Evolutionary conservation across 306 rosid genomes (phyloP).

Genomic region (Lathyrus oleraceus): DNA sequence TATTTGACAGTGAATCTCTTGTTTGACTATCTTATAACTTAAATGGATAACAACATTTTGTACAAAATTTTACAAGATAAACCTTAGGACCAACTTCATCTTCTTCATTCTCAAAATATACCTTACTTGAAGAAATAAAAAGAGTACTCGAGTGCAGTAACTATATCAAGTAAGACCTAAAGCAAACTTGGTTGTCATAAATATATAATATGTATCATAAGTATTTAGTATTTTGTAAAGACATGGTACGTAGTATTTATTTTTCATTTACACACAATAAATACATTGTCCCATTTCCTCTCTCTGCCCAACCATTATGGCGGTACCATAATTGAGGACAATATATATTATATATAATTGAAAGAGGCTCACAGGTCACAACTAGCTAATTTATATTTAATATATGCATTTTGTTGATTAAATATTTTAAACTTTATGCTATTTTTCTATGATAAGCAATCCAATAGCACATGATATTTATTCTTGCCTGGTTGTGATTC

Average conservation of each 20-base stretch:
- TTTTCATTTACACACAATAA: neutral
- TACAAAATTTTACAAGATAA: too few species aligned
- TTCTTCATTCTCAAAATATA: neutral
- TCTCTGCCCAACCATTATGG: constrained; percentile 9
- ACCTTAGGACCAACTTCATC: too few species aligned
- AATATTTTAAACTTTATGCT: constrained; percentile 12
- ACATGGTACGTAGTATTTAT: too few species aligned
- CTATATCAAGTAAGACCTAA: neutral
- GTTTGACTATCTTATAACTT: too few species aligned
- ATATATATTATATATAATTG: constrained; percentile 21
- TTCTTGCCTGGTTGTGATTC: constrained; percentile 35
- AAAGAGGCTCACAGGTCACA: constrained; percentile 11
- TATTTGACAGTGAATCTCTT: too few species aligned
- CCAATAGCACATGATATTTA: constrained; percentile 29
- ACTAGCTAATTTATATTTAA: neutral
- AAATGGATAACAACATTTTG: too few species aligned
- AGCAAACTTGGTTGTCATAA: neutral
- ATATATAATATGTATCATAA: neutral
- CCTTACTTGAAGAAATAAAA: neutral
- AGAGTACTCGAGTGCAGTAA: neutral
- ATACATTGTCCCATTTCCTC: constrained; percentile 12
- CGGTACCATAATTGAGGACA: constrained; percentile 18
- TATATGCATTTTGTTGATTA: constrained; percentile 7
- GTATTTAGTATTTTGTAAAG: too few species aligned
- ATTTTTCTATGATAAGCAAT: constrained; percentile 27